Base-by-base conservation (phyloP, 1,284 basidiomycete genomes). In the Fistulinella staudtii region DNA sequence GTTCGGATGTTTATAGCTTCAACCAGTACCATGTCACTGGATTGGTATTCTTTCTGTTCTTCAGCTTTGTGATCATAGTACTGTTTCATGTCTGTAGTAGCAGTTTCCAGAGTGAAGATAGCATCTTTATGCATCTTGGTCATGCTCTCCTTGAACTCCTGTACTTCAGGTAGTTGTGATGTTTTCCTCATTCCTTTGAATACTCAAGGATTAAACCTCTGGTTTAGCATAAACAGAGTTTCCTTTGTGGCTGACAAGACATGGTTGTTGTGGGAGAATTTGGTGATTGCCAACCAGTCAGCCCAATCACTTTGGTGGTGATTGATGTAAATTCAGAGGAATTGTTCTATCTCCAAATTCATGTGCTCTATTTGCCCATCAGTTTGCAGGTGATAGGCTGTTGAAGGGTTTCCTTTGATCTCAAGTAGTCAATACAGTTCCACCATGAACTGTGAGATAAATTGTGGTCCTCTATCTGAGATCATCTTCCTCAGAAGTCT, bases 231-330 rank as follows among this genome's bases (percentile, higher is more conserved):
- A 24, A 44, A 44, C 3, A 29, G 36, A 0, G 36, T 30, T 4
- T 30, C 9, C 4, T 27, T 8, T 0, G 24, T 37, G 10, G 39
- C 4, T 0, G 20, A 23, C 4, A 5, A 18, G 0, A 13, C 25
- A 0, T 21, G 17, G 3, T 39, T n/a, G 8, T 45, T 51, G 40
- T 60, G 53, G 0, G 57, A 28, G 30, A 72, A 71, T 31, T 71
- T 61, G 0, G 63, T 55, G 0, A 63, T 49, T 0, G 63, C 47
- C 0, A 72, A 46, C 34, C 55, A 58, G 11, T 62, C 45, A 1
- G 45, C 39, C 73, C 74, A 76, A 39, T 74, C 56, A 33, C 53
- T 43, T 45, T 74, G 72, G 8, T 54, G 29, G 33, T 69, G 49
- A 35, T 65, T 63, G 15, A 29, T 30, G 23, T 56, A 68, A 0